These are phyloP conservation scores for Fusarium chaquense DNA, from an alignment of 2,329 filamentous ascomycete species.

Conservation along the genomic window DNA sequence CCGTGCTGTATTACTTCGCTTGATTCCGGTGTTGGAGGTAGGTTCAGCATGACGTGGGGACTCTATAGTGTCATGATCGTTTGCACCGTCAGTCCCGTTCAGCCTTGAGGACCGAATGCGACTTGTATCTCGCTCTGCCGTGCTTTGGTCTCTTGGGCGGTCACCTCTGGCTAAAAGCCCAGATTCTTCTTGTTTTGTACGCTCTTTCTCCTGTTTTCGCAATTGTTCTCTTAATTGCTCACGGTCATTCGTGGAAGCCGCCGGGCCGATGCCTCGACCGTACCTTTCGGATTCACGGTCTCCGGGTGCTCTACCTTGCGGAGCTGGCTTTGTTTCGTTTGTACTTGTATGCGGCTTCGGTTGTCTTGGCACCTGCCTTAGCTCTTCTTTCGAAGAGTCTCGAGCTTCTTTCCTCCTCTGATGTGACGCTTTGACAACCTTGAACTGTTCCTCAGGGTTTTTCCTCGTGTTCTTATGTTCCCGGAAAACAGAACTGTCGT, in stretches of 20 bases:
- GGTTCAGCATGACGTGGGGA: not conserved
- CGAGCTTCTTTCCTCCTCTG: not conserved
- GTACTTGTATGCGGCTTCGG: not conserved
- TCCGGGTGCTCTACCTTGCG: not conserved
- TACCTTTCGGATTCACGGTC: not conserved
- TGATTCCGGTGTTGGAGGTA: not conserved
- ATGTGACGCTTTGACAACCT: not conserved
- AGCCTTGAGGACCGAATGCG: not conserved
- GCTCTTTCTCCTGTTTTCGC: not conserved
- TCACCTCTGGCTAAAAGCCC: not conserved
- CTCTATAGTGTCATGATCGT: not conserved
- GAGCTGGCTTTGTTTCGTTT: not conserved
- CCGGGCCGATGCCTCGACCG: not conserved
- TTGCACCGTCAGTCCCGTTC: not conserved
- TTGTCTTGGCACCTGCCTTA: not conserved
- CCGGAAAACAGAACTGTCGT: not conserved
- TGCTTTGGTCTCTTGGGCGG: not conserved
- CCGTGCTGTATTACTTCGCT: not conserved
- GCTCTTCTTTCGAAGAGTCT: not conserved
- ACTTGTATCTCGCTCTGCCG: not conserved
- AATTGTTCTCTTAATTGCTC: not conserved
- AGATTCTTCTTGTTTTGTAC: not conserved
- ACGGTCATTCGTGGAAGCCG: not conserved
- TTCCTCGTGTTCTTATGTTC: not conserved
- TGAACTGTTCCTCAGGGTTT: not conserved